phyloP scores from a whole-genome alignment of 352 stramenopile species.

The Aphanomyces invadans region DNA sequence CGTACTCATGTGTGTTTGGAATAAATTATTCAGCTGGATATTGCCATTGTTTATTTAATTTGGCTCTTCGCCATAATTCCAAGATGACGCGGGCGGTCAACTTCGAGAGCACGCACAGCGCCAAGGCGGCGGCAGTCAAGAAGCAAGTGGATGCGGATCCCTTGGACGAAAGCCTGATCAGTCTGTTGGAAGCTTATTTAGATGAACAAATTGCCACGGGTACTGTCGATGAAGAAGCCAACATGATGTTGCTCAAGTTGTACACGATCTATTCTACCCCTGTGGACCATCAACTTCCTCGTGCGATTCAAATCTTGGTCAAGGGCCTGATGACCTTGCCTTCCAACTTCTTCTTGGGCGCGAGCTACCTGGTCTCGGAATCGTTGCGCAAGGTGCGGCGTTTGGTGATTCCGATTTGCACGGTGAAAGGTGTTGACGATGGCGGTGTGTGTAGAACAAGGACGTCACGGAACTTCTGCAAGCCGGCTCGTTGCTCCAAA shows the following conservation, averaged over 20 bases:
- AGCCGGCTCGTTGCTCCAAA: slow-evolving; percentile 64
- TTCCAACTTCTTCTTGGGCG: slow-evolving; percentile 70
- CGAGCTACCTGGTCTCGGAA: slow-evolving; percentile 59
- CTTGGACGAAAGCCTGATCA: slow-evolving; percentile 36
- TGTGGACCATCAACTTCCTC: slow-evolving; percentile 35
- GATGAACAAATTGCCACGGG: slow-evolving; percentile 58
- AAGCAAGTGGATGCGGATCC: slow-evolving; percentile 9
- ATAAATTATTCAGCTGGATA: too few species aligned
- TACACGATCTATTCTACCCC: slow-evolving; percentile 65
- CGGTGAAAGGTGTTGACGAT: not conserved
- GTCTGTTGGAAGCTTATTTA: slow-evolving; percentile 58
- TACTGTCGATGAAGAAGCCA: slow-evolving; percentile 63
- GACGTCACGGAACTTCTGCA: slow-evolving; percentile 48
- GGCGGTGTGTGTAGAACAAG: slow-evolving; percentile 34
- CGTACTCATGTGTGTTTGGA: too few species aligned
- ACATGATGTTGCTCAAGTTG: slow-evolving; percentile 75
- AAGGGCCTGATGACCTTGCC: slow-evolving; percentile 62
- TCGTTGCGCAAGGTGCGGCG: slow-evolving; percentile 49
- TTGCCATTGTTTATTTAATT: slow-evolving; percentile 11
- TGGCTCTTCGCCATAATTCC: not conserved
- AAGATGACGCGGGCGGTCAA: slow-evolving; percentile 21
- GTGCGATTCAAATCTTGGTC: slow-evolving; percentile 56
- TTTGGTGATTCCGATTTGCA: not conserved
- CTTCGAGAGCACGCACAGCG: slow-evolving; percentile 18
- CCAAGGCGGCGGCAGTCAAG: slow-evolving; percentile 4